phyloP scores from a whole-genome alignment of 2,329 filamentous ascomycete species.

The Venturiaceae sp. region DNA sequence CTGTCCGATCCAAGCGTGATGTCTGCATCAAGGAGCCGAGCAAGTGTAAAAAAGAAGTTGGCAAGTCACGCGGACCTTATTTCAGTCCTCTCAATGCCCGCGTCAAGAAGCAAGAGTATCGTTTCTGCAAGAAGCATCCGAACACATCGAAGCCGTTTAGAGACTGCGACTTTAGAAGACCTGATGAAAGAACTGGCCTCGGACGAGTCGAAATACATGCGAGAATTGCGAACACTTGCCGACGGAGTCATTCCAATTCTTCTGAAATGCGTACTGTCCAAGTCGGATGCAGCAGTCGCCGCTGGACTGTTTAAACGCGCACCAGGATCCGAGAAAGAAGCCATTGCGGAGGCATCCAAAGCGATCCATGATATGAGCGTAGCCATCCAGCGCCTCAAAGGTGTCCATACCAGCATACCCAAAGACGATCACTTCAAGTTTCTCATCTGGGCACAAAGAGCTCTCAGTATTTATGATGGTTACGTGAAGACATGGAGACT shows the following conservation, averaged over 20 bases:
- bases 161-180: slow-evolving; percentile 61
- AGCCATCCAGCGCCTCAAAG: slow-evolving; percentile 73
- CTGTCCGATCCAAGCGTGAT: slow-evolving; percentile 1
- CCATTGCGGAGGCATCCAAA: slow-evolving; percentile 59
- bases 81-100: slow-evolving; percentile 72
- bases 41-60: slow-evolving; percentile 60
- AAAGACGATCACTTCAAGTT: slow-evolving; percentile 61
- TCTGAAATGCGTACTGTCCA: slow-evolving; percentile 71
- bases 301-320: slow-evolving; percentile 52
- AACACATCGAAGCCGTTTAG: slow-evolving; percentile 56
- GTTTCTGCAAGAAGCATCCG: slow-evolving; percentile 71
- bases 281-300: slow-evolving; percentile 53
- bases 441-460: slow-evolving; percentile 70
- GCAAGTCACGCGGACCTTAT: slow-evolving; percentile 92
- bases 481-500: slow-evolving; percentile 86
- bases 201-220: slow-evolving; percentile 80
- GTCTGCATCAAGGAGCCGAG: slow-evolving; percentile 26
- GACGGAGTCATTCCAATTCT: slow-evolving; percentile 93
- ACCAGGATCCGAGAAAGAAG: slow-evolving; percentile 42
- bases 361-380: slow-evolving; percentile 93
- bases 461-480: slow-evolving; percentile 69
- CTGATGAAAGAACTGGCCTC: slow-evolving; percentile 70
- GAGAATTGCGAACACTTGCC: slow-evolving; percentile 85
- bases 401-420: slow-evolving; percentile 71
- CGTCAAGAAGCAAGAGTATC: slow-evolving; percentile 51